Conservation (phyloP, 176 grass and related monocot genomes). For the Alloteropsis semialata region DNA sequence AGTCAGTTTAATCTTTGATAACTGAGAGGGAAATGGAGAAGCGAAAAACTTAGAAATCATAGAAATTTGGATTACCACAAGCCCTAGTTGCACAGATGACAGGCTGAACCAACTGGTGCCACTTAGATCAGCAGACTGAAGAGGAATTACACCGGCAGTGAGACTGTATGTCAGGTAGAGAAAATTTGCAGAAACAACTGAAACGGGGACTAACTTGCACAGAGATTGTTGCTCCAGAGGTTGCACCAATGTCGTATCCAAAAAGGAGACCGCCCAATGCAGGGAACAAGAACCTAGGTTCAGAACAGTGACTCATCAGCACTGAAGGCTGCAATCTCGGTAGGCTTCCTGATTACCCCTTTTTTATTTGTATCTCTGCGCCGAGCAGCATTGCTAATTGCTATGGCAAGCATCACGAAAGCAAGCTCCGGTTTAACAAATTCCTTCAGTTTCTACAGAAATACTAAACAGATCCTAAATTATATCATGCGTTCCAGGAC, state of each 20-base stretch:
- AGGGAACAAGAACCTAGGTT: slow-evolving; percentile 90
- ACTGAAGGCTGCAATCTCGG: neutral
- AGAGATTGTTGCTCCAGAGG: slow-evolving; percentile 87
- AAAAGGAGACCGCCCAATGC: slow-evolving; percentile 92
- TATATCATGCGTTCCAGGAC: neutral
- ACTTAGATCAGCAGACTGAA: slow-evolving; percentile 84
- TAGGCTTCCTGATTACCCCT: neutral
- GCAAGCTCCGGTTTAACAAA: neutral
- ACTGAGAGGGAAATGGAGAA: neutral
- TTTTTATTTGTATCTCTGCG: neutral
- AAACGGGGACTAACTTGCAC: slow-evolving; percentile 55
- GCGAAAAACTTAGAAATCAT: neutral
- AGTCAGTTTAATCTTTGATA: slow-evolving; percentile 3
- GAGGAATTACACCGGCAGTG: slow-evolving; percentile 12
- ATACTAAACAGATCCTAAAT: neutral
- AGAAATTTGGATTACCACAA: slow-evolving; percentile 63
- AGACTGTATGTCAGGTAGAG: neutral
- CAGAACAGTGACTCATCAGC: slow-evolving; percentile 22
- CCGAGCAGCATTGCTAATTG: neutral
- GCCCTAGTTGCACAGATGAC: slow-evolving; percentile 80
- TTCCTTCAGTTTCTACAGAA: neutral
- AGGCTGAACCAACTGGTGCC: slow-evolving; percentile 89
- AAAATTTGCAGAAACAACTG: neutral
- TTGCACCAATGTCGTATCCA: slow-evolving; percentile 91
- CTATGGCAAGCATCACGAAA: neutral